A percentile compares a stretch with the other conserved stretches of the same genome.
Evolutionary conservation across 306 rosid species (phyloP).

Genomic region (Quercus ilex): DNA sequence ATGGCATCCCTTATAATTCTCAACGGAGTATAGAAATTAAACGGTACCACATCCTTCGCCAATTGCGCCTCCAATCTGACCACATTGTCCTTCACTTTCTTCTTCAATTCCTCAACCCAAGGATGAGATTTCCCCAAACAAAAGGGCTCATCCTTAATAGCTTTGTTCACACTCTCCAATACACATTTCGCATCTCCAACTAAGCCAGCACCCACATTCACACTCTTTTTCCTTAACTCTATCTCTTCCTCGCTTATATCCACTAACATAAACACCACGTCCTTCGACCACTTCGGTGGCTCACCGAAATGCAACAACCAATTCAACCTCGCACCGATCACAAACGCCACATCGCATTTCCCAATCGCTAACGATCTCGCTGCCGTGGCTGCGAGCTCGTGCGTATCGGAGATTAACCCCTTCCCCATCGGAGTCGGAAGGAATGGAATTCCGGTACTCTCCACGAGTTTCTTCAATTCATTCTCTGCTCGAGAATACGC

Average conservation of each 20-base stretch:
- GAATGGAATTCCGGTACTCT: constrained; percentile 80
- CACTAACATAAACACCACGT: constrained; percentile 78
- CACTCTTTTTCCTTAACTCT: constrained; percentile 64
- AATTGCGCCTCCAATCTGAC: constrained; percentile 77
- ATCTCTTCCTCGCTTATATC: constrained; percentile 74
- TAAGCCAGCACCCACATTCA: constrained; percentile 74
- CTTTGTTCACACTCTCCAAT: constrained; percentile 58
- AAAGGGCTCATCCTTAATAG: constrained; percentile 88
- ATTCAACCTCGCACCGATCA: constrained; percentile 83
- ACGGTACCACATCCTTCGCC: constrained; percentile 74
- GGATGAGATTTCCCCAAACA: constrained; percentile 75
- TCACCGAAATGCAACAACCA: constrained; percentile 95
- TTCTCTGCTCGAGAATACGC: constrained; percentile 77
- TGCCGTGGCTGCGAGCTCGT: constrained; percentile 80
- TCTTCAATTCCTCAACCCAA: constrained; percentile 68
- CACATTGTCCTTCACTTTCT: constrained; percentile 66
- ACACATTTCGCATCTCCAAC: constrained; percentile 80
- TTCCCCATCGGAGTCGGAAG: constrained; percentile 97
- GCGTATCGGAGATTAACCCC: constrained; percentile 77
- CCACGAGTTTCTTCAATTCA: constrained; percentile 56
- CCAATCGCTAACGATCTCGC: constrained; percentile 89
- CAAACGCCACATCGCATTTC: constrained; percentile 85
- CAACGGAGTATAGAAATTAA: constrained; percentile 68
- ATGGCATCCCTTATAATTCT: constrained; percentile 53
- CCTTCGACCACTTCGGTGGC: constrained; percentile 86